Conservation (phyloP, 2,329 filamentous ascomycete species). For the Fusarium humuli region DNA sequence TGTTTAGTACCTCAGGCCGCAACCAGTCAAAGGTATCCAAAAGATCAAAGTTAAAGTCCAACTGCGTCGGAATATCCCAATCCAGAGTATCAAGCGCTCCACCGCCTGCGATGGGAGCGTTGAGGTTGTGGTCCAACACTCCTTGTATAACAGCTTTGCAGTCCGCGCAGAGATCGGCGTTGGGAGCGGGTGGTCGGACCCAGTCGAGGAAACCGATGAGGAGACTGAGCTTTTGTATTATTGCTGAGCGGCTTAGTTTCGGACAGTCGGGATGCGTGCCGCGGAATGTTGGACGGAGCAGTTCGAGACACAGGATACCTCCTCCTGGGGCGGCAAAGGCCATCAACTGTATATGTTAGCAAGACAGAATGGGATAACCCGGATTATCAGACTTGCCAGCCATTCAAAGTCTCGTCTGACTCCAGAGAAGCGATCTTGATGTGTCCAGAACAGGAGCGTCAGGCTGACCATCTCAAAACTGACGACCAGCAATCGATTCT, state of each 20-base stretch:
- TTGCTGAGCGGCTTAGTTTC: constrained; percentile 58
- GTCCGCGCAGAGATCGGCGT: constrained; percentile 60
- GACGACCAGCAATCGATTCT: constrained; percentile 56
- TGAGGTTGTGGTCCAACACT: constrained; percentile 63
- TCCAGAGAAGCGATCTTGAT: constrained; percentile 58
- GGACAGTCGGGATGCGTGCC: constrained; percentile 50
- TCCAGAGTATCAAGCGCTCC: constrained; percentile 47
- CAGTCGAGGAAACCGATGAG: constrained; percentile 64
- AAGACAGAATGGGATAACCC: no score
- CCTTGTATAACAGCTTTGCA: constrained; percentile 62
- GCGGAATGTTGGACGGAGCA: constrained; percentile 57
- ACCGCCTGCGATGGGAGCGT: constrained; percentile 48
- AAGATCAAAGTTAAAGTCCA: constrained; percentile 60
- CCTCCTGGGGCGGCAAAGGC: constrained; percentile 62
- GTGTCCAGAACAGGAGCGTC: constrained; percentile 62
- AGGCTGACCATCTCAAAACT: constrained; percentile 62
- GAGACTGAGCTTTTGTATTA: constrained; percentile 64
- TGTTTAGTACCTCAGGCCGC: constrained; percentile 35
- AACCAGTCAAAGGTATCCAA: constrained; percentile 64
- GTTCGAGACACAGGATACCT: constrained; percentile 63
- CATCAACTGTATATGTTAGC: constrained; percentile 54
- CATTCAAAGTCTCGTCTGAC: constrained; percentile 61
- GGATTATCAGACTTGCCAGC: constrained; percentile 53
- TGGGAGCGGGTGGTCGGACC: constrained; percentile 61
- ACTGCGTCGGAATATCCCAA: constrained; percentile 51